These are phyloP conservation scores for Limnanthes douglasii DNA, from an alignment of 345 rosid species.

Conservation along the genomic window DNA sequence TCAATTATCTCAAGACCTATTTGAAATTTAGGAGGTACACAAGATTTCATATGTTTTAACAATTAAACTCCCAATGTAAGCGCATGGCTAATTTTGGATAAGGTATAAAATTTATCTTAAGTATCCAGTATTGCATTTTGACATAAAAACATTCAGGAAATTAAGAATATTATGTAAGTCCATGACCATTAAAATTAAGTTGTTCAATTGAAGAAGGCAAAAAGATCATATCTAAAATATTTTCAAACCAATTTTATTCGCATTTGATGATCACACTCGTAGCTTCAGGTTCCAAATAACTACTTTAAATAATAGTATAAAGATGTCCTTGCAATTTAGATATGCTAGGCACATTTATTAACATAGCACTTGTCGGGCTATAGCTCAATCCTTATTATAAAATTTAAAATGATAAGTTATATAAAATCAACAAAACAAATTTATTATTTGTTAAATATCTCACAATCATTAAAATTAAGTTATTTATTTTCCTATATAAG, in stretches of 20 bases:
- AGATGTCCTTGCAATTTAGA: constrained; percentile 94
- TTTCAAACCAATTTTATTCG: constrained; percentile 73
- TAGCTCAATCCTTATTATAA: constrained; percentile 41
- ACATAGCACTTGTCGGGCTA: constrained; percentile 53
- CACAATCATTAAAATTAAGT: not conserved
- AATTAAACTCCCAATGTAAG: too few species aligned
- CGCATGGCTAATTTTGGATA: too few species aligned
- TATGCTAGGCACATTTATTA: constrained; percentile 57
- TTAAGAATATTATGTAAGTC: too few species aligned
- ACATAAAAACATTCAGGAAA: too few species aligned
- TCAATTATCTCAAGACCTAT: too few species aligned
- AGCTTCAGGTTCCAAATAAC: constrained; percentile 47
- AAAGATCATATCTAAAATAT: constrained; percentile 39
- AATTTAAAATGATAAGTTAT: too few species aligned
- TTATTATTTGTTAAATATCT: too few species aligned
- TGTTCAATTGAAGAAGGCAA: constrained; percentile 42
- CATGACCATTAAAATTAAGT: constrained; percentile 23
- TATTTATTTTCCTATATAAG: not conserved
- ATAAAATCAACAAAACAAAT: too few species aligned
- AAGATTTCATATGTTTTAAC: too few species aligned
- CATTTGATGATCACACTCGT: constrained; percentile 52
- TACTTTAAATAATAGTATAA: constrained; percentile 52
- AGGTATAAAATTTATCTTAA: too few species aligned
- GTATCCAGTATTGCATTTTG: too few species aligned
- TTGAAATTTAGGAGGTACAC: too few species aligned